Evolutionary conservation across 495 filamentous ascomycete genomes (phyloP).

Genomic region (Penicillium steckii): DNA sequence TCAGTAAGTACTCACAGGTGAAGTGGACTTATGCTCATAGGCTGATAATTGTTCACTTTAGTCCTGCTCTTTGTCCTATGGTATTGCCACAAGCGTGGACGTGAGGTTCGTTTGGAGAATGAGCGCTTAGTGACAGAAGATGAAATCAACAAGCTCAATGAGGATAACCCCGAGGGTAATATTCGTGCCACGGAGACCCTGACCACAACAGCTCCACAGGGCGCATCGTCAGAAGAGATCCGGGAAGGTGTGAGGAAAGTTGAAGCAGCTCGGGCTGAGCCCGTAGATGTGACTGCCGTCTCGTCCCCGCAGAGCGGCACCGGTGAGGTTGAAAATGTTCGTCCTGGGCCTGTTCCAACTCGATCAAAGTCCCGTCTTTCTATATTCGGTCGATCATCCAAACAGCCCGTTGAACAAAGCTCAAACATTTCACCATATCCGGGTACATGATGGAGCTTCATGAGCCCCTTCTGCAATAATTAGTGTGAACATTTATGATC

Average conservation of each 20-base stretch:
- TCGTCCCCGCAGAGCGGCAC: slow-evolving; percentile 6
- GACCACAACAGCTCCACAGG: slow-evolving; percentile 46
- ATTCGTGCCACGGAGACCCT: slow-evolving; percentile 44
- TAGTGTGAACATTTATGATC: too few relatives aligned
- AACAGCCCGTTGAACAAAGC: slow-evolving; percentile 15
- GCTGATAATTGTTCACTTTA: slow-evolving; percentile 25
- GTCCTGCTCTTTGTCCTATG: slow-evolving; percentile 89
- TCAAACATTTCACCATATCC: slow-evolving; percentile 41
- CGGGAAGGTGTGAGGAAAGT: slow-evolving; percentile 42
- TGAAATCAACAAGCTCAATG: slow-evolving; percentile 45
- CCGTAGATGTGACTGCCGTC: slow-evolving; percentile 6
- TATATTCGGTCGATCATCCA: slow-evolving; percentile 32
- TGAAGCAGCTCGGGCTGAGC: slow-evolving; percentile 31
- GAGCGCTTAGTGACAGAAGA: slow-evolving; percentile 58
- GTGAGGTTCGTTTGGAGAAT: slow-evolving; percentile 74
- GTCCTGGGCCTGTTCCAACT: slow-evolving; percentile 18
- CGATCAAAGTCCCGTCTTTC: slow-evolving; percentile 36
- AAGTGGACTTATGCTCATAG: not conserved
- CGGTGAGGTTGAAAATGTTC: slow-evolving; percentile 11
- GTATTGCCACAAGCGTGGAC: slow-evolving; percentile 95
- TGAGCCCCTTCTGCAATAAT: too few relatives aligned
- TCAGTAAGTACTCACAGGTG: slow-evolving; percentile 54
- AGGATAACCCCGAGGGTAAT: slow-evolving; percentile 24
- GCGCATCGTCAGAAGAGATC: slow-evolving; percentile 41
- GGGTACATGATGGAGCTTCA: slow-evolving; percentile 38